Base-by-base conservation (phyloP, 1,284 basidiomycete genomes). In the Mycena citricolor region DNA sequence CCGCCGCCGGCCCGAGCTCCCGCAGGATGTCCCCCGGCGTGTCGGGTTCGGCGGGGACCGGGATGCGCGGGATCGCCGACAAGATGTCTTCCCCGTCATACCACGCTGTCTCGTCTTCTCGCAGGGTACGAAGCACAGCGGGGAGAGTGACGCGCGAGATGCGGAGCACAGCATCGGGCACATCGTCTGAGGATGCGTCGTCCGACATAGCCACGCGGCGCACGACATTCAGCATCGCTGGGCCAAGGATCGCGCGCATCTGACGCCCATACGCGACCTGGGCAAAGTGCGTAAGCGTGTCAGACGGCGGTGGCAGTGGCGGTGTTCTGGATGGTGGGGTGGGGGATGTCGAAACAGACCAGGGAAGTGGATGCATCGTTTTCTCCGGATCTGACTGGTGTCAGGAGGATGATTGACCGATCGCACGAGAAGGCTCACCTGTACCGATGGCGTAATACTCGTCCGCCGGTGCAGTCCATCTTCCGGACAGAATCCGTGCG, bases 361-460 rank as follows among this genome's bases (percentile, higher is more conserved):
- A 87, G 0, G 83, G 77, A 52, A 79, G 82, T 1, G 84, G 85
- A 55, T 87, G 84, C 2, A 71, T 59, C 0, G 84, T 81, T 4
- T 62, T 68, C 10, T 66, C 64, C 2, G 61, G 55, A 11, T 69
- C 72, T 13, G 68, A 68, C 21, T 34, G 20, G n/a, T 42, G 40
- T 46, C 31, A 13, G 16, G 23, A 12, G 12, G 13, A 30, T 26
- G 10, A 7, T 14, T 38, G 6, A 24, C 13, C 11, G 23, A 16
- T 3, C 2, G 4, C 7, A 6, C 11, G 8, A 25, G 6, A 32
- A 11, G 25, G 21, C 13, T 37, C 28, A 2, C 11, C 22, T 3
- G 34, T 41, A 11, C 24, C 17, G 14, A 24, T 12, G n/a, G 20
- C 14, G 20, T 40, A 44, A 17, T 37, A 47, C 10, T 38, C 17